A percentile compares a stretch with the other conserved stretches of the same genome.
Conservation (phyloP, 78 protist species). For the Monocercomonoides exilis region DNA sequence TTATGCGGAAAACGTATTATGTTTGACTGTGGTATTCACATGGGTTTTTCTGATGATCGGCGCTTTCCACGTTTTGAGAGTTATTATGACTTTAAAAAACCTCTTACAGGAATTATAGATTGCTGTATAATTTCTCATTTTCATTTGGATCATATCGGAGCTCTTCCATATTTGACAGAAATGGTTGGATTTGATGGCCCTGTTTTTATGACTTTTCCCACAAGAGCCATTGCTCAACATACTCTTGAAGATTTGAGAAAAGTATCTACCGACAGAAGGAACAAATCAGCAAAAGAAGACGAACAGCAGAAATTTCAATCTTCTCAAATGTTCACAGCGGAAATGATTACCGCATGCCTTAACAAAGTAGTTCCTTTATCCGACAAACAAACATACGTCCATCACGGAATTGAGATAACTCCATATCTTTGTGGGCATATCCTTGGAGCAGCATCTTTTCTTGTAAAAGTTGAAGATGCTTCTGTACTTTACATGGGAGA, state of each 20-base stretch:
- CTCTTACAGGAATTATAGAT: conserved; percentile 34
- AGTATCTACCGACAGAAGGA: conserved; percentile 37
- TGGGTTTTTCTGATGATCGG: conserved; percentile 81
- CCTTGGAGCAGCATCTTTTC: conserved; percentile 92
- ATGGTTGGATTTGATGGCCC: conserved; percentile 72
- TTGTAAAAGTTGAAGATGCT: conserved; percentile 59
- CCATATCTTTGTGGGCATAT: conserved; percentile 93
- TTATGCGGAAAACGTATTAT: conserved; percentile 69
- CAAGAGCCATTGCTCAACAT: not conserved
- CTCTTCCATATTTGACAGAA: conserved; percentile 89
- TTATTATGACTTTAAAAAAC: conserved; percentile 10
- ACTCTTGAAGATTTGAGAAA: conserved; percentile 2
- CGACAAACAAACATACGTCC: conserved; percentile 61
- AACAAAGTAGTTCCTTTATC: conserved; percentile 56
- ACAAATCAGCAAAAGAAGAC: not conserved
- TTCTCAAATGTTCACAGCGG: conserved; percentile 51
- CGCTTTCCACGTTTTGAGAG: conserved; percentile 79
- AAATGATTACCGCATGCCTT: conserved; percentile 71
- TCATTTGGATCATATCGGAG: conserved; percentile 93
- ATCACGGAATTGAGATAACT: conserved; percentile 63
- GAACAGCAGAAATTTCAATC: conserved; percentile 20
- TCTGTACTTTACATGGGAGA: conserved; percentile 93
- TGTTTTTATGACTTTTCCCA: conserved; percentile 69
- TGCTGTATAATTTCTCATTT: conserved; percentile 37
- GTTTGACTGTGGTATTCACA: conserved; percentile 97